A percentile compares a stretch with the other conserved stretches of the same genome.
Conservation (phyloP, 1,139 yeast genomes). For the Debaryomyces subglobosus region DNA sequence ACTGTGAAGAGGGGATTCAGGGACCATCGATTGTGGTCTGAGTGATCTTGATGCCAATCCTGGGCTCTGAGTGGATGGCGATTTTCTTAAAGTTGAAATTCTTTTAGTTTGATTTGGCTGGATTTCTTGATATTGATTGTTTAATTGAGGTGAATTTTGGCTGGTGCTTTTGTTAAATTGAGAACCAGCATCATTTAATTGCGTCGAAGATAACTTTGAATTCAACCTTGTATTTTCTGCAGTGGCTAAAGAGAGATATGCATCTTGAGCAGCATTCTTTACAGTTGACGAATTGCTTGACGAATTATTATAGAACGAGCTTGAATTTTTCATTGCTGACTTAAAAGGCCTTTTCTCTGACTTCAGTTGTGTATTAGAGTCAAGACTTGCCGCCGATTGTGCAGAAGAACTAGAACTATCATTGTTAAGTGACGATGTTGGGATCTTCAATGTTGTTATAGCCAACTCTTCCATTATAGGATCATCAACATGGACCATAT, state of each 20-base stretch:
- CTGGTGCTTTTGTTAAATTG: slow-evolving; percentile 9
- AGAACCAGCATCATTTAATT: slow-evolving; percentile 24
- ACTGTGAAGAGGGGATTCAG: slow-evolving; percentile 1
- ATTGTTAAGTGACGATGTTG: slow-evolving; percentile 15
- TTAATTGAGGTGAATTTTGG: slow-evolving; percentile 4
- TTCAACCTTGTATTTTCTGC: slow-evolving; percentile 78
- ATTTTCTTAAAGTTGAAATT: slow-evolving; percentile 36
- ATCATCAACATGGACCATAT: neutral
- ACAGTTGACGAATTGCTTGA: slow-evolving; percentile 15
- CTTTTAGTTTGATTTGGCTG: slow-evolving; percentile 21
- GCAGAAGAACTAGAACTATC: slow-evolving; percentile 36
- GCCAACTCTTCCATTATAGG: neutral
- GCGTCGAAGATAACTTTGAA: slow-evolving; percentile 55
- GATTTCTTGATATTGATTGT: slow-evolving; percentile 8
- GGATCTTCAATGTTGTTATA: slow-evolving; percentile 17
- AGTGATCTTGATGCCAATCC: slow-evolving; percentile 28
- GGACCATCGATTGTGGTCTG: slow-evolving; percentile 37
- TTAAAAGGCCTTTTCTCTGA: slow-evolving; percentile 49
- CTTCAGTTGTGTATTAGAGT: slow-evolving; percentile 23
- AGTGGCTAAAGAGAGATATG: slow-evolving; percentile 68
- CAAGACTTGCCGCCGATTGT: slow-evolving; percentile 31
- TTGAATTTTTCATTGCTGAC: slow-evolving; percentile 64
- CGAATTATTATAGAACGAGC: slow-evolving; percentile 28
- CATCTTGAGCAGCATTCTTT: slow-evolving; percentile 55
- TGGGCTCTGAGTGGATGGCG: slow-evolving; percentile 21